These are phyloP conservation scores for Rubroshorea leprosula DNA, from an alignment of 345 rosid genomes.

Conservation along the genomic window DNA sequence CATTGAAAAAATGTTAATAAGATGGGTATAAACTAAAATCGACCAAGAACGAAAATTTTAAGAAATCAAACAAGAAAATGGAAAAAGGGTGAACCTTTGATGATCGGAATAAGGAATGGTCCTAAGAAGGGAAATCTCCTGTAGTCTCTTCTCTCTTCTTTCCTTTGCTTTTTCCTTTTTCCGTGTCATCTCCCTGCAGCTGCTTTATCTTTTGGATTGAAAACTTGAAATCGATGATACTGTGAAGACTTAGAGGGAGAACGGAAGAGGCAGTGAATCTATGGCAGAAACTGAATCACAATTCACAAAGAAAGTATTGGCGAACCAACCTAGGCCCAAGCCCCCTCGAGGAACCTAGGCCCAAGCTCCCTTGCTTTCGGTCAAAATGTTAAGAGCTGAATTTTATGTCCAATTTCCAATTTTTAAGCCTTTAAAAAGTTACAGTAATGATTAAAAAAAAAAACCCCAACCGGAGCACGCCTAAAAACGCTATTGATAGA, in stretches of 20 bases:
- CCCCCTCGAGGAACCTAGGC: constrained; percentile 4
- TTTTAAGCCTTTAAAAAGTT: constrained; percentile 9
- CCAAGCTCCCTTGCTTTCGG: constrained; percentile 8
- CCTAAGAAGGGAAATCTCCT: constrained; percentile 77
- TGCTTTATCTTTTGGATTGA: constrained; percentile 2
- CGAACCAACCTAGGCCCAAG: not conserved
- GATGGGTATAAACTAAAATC: constrained; percentile 3
- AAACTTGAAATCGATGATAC: not conserved
- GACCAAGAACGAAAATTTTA: not conserved
- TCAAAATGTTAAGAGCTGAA: constrained; percentile 12
- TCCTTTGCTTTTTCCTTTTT: constrained; percentile 55
- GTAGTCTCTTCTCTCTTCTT: constrained; percentile 71
- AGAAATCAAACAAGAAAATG: not conserved
- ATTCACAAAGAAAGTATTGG: not conserved
- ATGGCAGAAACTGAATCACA: not conserved
- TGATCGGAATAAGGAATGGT: constrained; percentile 93
- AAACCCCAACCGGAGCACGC: too few relatives aligned
- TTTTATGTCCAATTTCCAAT: constrained; percentile 19
- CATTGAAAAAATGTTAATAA: not conserved
- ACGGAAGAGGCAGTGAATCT: not conserved
- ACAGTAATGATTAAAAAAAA: too few relatives aligned
- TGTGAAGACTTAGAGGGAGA: not conserved
- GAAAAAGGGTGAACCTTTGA: constrained; percentile 50
- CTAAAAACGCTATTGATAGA: too few relatives aligned
- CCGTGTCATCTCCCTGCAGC: constrained; percentile 35